phyloP scores from a whole-genome alignment of 2,329 filamentous ascomycete species.

The Thielaviopsis musarum region DNA sequence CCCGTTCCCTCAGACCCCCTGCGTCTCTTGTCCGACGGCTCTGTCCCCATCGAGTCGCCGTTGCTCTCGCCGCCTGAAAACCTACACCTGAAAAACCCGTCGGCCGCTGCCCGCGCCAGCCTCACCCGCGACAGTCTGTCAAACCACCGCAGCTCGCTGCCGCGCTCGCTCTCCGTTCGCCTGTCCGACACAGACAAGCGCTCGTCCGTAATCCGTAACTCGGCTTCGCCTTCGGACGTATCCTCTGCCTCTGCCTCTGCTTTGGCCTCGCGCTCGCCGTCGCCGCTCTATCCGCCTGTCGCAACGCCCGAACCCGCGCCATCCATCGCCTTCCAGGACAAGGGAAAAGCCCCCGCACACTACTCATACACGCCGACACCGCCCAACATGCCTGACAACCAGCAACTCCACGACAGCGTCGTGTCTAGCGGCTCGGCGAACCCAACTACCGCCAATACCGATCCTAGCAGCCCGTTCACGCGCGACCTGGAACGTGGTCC shows the following conservation, averaged over 20 bases:
- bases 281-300: background rate
- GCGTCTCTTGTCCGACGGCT: constrained; percentile 20
- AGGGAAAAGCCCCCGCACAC: background rate
- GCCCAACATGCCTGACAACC: background rate
- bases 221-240: background rate
- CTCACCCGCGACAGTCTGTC: constrained; percentile 30
- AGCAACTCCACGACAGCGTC: background rate
- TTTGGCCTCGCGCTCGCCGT: background rate
- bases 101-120: constrained; percentile 24
- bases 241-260: too few relatives aligned
- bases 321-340: background rate
- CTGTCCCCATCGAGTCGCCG: constrained; percentile 30
- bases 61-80: constrained; percentile 35
- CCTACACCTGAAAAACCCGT: constrained; percentile 27
- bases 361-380: too few relatives aligned
- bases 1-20: constrained; percentile 27
- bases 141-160: constrained; percentile 35
- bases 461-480: constrained; percentile 23
- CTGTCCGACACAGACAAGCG: constrained; percentile 35
- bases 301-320: background rate
- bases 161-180: constrained; percentile 28
- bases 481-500: constrained; percentile 39
- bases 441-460: constrained; percentile 18
- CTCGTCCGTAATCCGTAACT: background rate
- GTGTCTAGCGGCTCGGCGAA: constrained; percentile 16